phyloP scores from a whole-genome alignment of 148 eudicot species.

The Camellia sinensis region DNA sequence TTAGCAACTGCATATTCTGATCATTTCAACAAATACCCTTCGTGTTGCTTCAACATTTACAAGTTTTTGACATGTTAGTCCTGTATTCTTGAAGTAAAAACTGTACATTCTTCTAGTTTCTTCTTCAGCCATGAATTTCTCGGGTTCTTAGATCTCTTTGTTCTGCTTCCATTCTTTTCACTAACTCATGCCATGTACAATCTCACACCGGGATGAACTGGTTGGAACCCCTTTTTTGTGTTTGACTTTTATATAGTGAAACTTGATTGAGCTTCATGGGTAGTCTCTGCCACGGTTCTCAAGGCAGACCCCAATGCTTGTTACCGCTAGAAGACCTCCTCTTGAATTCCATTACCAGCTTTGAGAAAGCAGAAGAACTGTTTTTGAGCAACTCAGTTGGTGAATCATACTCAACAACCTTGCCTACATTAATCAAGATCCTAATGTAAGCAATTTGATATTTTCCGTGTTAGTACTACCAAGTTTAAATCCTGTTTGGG shows the following conservation, averaged over 20 bases:
- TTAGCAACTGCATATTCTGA: neutral
- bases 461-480: neutral
- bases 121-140: neutral
- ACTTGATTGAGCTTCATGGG: neutral
- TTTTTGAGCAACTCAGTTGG: constrained; percentile 57
- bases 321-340: constrained; percentile 47
- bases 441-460: neutral
- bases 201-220: neutral
- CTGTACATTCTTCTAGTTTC: neutral
- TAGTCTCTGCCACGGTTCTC: neutral
- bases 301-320: constrained; percentile 16
- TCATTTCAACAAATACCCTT: neutral
- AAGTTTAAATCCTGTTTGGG: neutral
- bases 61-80: constrained; percentile 1
- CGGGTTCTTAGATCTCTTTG: neutral
- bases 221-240: neutral
- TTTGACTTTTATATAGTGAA: neutral
- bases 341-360: constrained; percentile 63
- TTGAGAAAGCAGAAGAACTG: constrained; percentile 63
- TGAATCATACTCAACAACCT: constrained; percentile 66
- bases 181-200: neutral
- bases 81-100: neutral
- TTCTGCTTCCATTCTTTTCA: neutral
- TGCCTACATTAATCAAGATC: constrained; percentile 50
- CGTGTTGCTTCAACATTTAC: neutral